Evolutionary conservation across 2,329 filamentous ascomycete species (phyloP).

Genomic region (Trichoderma hamatum): DNA sequence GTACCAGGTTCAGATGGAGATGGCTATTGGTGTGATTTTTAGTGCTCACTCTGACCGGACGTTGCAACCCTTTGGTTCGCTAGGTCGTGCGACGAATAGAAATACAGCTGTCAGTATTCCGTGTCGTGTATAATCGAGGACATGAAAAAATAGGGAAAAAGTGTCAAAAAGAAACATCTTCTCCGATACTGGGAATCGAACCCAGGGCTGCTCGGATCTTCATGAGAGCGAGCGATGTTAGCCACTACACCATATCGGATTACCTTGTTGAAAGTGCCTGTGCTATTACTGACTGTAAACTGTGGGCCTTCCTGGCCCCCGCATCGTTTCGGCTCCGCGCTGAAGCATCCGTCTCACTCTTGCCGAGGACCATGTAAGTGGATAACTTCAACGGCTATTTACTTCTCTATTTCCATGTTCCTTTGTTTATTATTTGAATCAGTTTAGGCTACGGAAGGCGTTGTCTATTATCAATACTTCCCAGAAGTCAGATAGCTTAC

Average conservation of each 20-base stretch:
- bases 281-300: not conserved
- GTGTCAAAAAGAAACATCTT: not conserved
- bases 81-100: not conserved
- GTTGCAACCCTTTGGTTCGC: not conserved
- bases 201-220: slow-evolving; percentile 29
- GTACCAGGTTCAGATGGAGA: not conserved
- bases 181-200: slow-evolving; percentile 31
- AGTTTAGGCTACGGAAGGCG: not conserved
- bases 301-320: not conserved
- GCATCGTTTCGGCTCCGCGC: not conserved
- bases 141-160: not conserved
- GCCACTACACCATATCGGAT: slow-evolving; percentile 44
- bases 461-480: not conserved
- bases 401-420: not conserved
- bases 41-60: slow-evolving; percentile 1
- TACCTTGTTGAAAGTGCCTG: not conserved
- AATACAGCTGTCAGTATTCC: not conserved
- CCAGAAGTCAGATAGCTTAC: not conserved
- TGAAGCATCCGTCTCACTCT: not conserved
- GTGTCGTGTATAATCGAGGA: too few relatives aligned
- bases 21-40: not conserved
- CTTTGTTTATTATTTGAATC: not conserved
- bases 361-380: not conserved
- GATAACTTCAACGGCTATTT: not conserved
- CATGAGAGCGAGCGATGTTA: slow-evolving; percentile 41